A percentile compares a stretch with the other conserved stretches of the same genome.
Conservation (phyloP, 2,329 filamentous ascomycete species). For the Sarocladiaceae sp. region DNA sequence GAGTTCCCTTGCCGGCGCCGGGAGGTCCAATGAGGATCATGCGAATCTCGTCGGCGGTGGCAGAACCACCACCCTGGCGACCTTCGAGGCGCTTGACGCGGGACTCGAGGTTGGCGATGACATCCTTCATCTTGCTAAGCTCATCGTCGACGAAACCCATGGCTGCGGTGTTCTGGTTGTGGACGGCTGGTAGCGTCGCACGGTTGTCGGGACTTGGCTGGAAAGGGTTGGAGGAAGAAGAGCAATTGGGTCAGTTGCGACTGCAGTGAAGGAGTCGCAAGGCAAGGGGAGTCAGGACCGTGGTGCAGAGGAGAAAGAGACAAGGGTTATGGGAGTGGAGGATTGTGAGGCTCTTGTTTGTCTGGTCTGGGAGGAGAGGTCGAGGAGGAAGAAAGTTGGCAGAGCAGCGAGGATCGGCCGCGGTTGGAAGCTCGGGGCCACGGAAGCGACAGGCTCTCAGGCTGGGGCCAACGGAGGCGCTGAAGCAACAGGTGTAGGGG, state of each 20-base stretch:
- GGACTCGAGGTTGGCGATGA: constrained; percentile 76
- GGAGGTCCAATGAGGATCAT: constrained; percentile 98
- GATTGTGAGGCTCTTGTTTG: constrained; percentile 1
- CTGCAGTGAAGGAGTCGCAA: constrained; percentile 10
- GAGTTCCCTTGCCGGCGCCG: constrained; percentile 97
- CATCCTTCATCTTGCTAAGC: constrained; percentile 76
- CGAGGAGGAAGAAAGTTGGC: constrained; percentile 11
- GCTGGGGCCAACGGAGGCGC: neutral
- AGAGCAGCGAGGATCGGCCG: constrained; percentile 4
- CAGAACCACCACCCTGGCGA: constrained; percentile 50
- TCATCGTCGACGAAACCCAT: constrained; percentile 89
- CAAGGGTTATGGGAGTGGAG: constrained; percentile 1
- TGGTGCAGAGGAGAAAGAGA: neutral
- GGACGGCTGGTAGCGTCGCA: constrained; percentile 10
- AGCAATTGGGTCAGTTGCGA: constrained; percentile 3
- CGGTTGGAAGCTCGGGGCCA: constrained; percentile 3
- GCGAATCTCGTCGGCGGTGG: constrained; percentile 63
- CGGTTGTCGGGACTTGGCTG: neutral
- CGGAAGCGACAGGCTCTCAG: too few relatives aligned
- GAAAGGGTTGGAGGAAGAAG: neutral
- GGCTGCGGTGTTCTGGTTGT: constrained; percentile 30
- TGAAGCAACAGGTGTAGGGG: neutral
- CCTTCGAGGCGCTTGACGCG: constrained; percentile 79
- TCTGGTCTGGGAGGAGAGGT: constrained; percentile 1
- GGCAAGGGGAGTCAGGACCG: neutral